phyloP scores from a whole-genome alignment of 805 yeast species.

The Pichia nanzhaoensis region DNA sequence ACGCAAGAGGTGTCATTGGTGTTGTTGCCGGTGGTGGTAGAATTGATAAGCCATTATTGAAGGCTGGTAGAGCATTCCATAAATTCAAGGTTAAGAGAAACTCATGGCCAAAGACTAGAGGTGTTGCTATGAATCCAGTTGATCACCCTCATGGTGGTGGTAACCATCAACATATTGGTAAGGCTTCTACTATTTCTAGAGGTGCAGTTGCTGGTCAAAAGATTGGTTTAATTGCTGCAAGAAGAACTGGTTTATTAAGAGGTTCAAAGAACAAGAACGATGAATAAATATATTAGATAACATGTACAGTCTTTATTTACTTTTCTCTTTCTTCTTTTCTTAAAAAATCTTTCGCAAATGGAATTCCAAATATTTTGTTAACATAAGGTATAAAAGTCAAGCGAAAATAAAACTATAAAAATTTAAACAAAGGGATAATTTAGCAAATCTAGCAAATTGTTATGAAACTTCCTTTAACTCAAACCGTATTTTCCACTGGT shows the following conservation, averaged over 20 bases:
- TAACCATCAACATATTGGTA: conserved; percentile 99
- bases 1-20: conserved; percentile 99
- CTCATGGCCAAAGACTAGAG: conserved; percentile 99
- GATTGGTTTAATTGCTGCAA: conserved; percentile 99
- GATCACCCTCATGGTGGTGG: conserved; percentile 99
- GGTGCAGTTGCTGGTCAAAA: conserved; percentile 99
- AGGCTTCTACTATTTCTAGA: conserved; percentile 98
- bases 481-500: too few relatives aligned
- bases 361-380: conserved; percentile 2
- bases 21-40: conserved; percentile 99
- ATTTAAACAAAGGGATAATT: not conserved
- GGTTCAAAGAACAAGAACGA: conserved; percentile 78
- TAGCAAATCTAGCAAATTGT: not conserved
- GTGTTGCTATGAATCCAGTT: conserved; percentile 99
- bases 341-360: conserved; percentile 9
- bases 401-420: not conserved
- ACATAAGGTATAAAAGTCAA: not conserved
- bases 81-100: conserved; percentile 98
- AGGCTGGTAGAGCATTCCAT: conserved; percentile 99
- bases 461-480: too few relatives aligned
- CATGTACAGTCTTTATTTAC: conserved; percentile 8
- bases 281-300: conserved; percentile 22
- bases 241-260: conserved; percentile 99
- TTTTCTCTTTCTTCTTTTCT: conserved; percentile 12
- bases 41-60: conserved; percentile 98